These are phyloP conservation scores for Euclidium syriacum DNA, from an alignment of 345 rosid genomes.

Conservation along the genomic window DNA sequence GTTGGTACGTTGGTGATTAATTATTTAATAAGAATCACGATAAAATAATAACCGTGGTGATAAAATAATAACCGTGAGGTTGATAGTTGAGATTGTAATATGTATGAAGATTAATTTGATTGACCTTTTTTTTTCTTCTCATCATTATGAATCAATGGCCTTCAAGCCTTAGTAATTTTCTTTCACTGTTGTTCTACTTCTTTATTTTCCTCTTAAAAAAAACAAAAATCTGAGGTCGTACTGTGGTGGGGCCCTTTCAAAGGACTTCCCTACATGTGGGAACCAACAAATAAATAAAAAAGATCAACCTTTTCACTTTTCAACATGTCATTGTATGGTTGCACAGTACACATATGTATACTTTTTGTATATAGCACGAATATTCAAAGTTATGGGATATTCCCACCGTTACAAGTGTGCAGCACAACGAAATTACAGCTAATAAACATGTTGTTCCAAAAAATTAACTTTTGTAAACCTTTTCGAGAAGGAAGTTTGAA, in stretches of 20 bases:
- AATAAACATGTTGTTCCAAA: neutral
- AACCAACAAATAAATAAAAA: conserved; percentile 31
- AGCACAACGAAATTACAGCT: conserved; percentile 2
- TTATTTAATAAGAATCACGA: neutral
- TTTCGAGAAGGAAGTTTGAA: neutral
- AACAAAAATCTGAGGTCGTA: neutral
- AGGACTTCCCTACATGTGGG: conserved; percentile 45
- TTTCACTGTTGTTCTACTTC: conserved; percentile 7
- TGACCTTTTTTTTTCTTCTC: neutral
- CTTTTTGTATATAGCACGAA: neutral
- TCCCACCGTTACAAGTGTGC: conserved; percentile 3
- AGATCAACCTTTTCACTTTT: conserved; percentile 20
- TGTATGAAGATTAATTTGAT: neutral
- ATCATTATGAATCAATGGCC: conserved; percentile 12
- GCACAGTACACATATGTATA: neutral
- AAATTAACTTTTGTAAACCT: neutral
- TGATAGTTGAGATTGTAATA: conserved; percentile 18
- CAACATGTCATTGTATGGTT: conserved; percentile 20
- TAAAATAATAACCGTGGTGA: neutral
- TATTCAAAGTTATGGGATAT: conserved; percentile 16
- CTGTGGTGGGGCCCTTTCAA: conserved; percentile 21
- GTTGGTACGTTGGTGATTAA: conserved; percentile 11
- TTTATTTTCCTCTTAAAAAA: neutral
- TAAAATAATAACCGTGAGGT: neutral
- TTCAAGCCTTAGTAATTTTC: neutral